These are phyloP conservation scores for Pseudocercospora ulei DNA, from an alignment of 2,329 filamentous ascomycete species.

Conservation along the genomic window DNA sequence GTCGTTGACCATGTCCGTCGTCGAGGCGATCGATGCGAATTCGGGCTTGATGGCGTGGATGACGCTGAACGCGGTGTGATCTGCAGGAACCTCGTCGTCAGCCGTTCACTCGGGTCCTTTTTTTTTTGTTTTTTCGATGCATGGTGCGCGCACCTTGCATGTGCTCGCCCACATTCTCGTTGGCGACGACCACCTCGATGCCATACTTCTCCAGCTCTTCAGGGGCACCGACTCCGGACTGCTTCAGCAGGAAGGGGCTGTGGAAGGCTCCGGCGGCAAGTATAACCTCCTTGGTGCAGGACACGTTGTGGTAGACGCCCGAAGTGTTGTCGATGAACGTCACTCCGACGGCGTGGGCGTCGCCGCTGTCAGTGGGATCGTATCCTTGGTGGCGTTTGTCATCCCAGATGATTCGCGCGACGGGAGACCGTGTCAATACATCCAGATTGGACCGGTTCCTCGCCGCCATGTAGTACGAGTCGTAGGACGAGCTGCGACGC, in stretches of 20 bases:
- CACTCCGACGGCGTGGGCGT: constrained; percentile 13
- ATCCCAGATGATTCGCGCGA: constrained; percentile 17
- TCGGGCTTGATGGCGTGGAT: constrained; percentile 25
- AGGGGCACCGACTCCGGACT: constrained; percentile 52
- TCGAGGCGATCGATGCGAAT: constrained; percentile 14
- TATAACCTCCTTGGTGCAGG: constrained; percentile 39
- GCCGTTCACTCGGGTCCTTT: no score
- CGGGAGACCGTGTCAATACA: constrained; percentile 14
- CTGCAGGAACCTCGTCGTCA: no score
- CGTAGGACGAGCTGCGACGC: constrained; percentile 15
- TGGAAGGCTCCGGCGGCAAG: constrained; percentile 50
- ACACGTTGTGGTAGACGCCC: constrained; percentile 20
- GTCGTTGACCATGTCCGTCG: constrained; percentile 18
- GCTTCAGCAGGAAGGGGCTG: constrained; percentile 55
- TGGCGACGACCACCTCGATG: constrained; percentile 49
- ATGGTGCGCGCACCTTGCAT: no score
- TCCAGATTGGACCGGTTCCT: constrained; percentile 14
- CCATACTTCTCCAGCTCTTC: constrained; percentile 45
- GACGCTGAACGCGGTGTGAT: constrained; percentile 44
- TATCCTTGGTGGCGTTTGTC: neutral
- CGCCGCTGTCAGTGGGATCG: constrained; percentile 1
- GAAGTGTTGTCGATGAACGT: constrained; percentile 17
- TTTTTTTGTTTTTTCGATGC: no score
- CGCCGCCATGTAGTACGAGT: constrained; percentile 16
- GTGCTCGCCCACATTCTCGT: constrained; percentile 55